Base-by-base conservation (phyloP, 2,329 filamentous ascomycete genomes). In the Aureobasidium sp. region DNA sequence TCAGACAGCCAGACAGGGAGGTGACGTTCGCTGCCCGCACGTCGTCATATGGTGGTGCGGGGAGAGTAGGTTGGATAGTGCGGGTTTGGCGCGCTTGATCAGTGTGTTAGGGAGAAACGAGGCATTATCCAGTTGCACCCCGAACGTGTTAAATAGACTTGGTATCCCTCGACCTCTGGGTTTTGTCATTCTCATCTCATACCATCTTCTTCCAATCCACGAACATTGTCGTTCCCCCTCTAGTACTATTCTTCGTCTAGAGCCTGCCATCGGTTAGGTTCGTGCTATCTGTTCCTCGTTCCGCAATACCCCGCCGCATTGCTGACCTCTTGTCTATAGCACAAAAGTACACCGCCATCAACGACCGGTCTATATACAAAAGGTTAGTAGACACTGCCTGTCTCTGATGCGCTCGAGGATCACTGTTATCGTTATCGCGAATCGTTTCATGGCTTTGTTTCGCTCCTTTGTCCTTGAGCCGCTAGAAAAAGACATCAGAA, bases 91-190 rank as follows among this genome's bases (percentile, higher is more conserved):
- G 49, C 36, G 41, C 41, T 45, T 32, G 14, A n/a, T n/a, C n/a
- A n/a, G n/a, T 55, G 27, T 21, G 11, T 25, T 48, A 48, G 27
- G 42, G 39, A 39, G 25, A 21, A 39, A 48, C 54, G 54, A 58
- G 54, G 54, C 42, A 48, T 58, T 58, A 58, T 39, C n/a, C 54
- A 11, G 11, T 39, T 48, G 27, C 27, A 29, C 27, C 27, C 32
- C 44, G 36, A 37, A 21, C 21, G 45, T 32, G 57, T 59, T 59
- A 59, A 59, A 59, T 59, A 59, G 57, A 50, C 55, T 50, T 42
- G 57, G 5, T 59, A 41, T 59, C 57, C 57, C 44, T 50, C 57
- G 36, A 50, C 36, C 36, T 48, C 27, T 50, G n/a, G 21, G 7
- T 32, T 32, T 27, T 45, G 42, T 39, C 54, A 58, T 59, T 34